phyloP scores from a whole-genome alignment of 1,284 basidiomycete genomes.

The Trichosporon inkin region DNA sequence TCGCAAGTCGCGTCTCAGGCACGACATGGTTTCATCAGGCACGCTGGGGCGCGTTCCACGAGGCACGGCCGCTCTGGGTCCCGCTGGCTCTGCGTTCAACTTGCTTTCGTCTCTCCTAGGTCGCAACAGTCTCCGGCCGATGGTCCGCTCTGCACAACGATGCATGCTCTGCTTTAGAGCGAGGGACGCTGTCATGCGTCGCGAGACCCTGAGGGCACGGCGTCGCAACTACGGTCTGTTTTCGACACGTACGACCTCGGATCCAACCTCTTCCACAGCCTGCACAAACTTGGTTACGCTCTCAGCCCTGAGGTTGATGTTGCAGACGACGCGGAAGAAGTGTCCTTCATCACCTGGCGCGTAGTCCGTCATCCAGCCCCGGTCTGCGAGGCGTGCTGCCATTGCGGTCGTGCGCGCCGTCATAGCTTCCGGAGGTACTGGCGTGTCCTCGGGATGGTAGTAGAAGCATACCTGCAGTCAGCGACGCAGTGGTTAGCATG shows the following conservation, averaged over 20 bases:
- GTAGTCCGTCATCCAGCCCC: slow-evolving; percentile 36
- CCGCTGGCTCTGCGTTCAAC: too few relatives aligned
- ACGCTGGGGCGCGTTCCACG: too few relatives aligned
- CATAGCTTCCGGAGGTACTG: slow-evolving; percentile 7
- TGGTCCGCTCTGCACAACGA: too few relatives aligned
- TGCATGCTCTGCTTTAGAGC: too few relatives aligned
- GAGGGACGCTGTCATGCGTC: too few relatives aligned
- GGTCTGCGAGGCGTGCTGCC: slow-evolving; percentile 16
- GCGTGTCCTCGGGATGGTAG: slow-evolving; percentile 17
- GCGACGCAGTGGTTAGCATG: neutral
- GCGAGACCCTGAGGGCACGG: too few relatives aligned
- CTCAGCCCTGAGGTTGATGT: slow-evolving; percentile 17
- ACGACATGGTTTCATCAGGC: too few relatives aligned
- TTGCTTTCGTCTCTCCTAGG: too few relatives aligned
- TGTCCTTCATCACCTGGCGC: slow-evolving; percentile 32
- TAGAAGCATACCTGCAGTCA: slow-evolving; percentile 31
- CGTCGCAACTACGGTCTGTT: too few relatives aligned
- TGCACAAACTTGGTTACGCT: slow-evolving; percentile 18
- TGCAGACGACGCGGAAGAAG: slow-evolving; percentile 29
- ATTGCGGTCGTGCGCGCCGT: slow-evolving; percentile 25
- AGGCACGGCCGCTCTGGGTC: too few relatives aligned
- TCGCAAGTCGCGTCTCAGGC: too few relatives aligned
- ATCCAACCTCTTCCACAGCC: slow-evolving; percentile 21
- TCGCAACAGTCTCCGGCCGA: too few relatives aligned
- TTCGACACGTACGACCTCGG: neutral